A percentile compares a stretch with the other conserved stretches of the same genome.
These are phyloP conservation scores for Kwoniella sp. DNA, from an alignment of 768 basidiomycete species.

Conservation along the genomic window DNA sequence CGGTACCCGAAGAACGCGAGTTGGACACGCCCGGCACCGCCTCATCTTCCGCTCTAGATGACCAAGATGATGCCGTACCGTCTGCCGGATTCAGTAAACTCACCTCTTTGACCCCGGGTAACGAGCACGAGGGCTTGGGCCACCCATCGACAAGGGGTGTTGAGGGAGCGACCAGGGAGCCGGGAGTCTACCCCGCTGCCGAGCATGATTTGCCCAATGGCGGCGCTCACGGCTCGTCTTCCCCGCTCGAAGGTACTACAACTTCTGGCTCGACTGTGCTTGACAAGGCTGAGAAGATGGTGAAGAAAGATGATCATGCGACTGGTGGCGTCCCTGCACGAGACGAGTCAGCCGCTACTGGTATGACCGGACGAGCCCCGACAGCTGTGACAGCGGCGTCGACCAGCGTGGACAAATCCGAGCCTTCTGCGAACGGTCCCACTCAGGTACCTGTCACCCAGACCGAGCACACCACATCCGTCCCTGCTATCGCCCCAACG, in stretches of 20 bases:
- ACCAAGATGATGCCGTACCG: no score
- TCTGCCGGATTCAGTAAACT: slow-evolving; percentile 3
- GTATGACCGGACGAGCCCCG: neutral
- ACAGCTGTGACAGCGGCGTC: neutral
- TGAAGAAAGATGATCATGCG: slow-evolving; percentile 1
- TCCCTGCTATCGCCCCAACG: neutral
- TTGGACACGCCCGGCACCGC: neutral
- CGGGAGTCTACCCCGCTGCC: slow-evolving; percentile 25
- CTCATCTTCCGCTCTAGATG: slow-evolving; percentile 8
- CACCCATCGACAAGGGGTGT: slow-evolving; percentile 26
- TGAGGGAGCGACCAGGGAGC: slow-evolving; percentile 24
- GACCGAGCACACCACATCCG: neutral
- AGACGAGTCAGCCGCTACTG: no score
- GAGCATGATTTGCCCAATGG: no score
- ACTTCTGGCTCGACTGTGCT: no score
- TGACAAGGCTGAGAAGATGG: no score
- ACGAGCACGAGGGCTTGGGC: slow-evolving; percentile 31
- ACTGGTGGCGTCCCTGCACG: slow-evolving; percentile 6
- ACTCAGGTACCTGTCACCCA: neutral
- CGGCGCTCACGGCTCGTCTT: no score
- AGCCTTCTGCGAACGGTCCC: slow-evolving; percentile 1
- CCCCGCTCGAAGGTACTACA: no score
- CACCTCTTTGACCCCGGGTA: slow-evolving; percentile 27
- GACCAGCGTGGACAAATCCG: neutral
- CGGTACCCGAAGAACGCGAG: slow-evolving; percentile 1